Base-by-base conservation (phyloP, 495 filamentous ascomycete genomes). In the Tuber aestivum region DNA sequence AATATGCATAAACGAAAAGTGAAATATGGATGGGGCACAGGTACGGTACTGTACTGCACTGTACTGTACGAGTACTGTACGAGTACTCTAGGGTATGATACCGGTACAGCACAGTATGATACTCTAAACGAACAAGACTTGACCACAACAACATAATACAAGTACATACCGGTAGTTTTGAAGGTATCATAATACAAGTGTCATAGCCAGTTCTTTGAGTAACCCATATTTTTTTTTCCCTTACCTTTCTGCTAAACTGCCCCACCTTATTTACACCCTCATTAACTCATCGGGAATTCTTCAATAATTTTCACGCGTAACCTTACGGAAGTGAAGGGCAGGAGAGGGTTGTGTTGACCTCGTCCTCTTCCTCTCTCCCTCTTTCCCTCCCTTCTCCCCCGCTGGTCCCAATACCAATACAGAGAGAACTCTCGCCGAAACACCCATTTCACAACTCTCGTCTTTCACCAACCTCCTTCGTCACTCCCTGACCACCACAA, bases 381-480 rank as follows among this genome's bases (percentile, higher is more conserved):
- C 23, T 7, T 27, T 65, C 8, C 23, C 56, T 14, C 12, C n/a
- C n/a, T 32, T 12, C 35, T 14, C 12, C 27, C 56, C 27, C 56
- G 12, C 56, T 65, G 32, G 56, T 35, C 56, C 56, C 56, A 35
- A 27, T 65, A 27, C 56, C 56, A 65, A n/a, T n/a, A n/a, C 4
- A 65, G 56, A 27, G 56, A 65, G 56, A 27, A 14, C 56, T 35
- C 27, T 65, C 27, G 5, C 27, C 27, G 12, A 61, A 61, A 32
- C 70, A 71, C 70, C 10, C 21, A 23, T 71, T 71, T 71, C 70
- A n/a, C 70, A 44, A 40, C 23, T 41, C 70, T 41, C 4, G 18
- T 44, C 41, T 44, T 8, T 44, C 70, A n/a, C 37, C 70, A 71
- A 44, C 70, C 70, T 40, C 70, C 70, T 71, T 16, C 70, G 38